Percentiles rank a stretch among this genome's conserved stretches.
Evolutionary conservation across 75 land plant species (phyloP).

Genomic region (Gnetum montanum): DNA sequence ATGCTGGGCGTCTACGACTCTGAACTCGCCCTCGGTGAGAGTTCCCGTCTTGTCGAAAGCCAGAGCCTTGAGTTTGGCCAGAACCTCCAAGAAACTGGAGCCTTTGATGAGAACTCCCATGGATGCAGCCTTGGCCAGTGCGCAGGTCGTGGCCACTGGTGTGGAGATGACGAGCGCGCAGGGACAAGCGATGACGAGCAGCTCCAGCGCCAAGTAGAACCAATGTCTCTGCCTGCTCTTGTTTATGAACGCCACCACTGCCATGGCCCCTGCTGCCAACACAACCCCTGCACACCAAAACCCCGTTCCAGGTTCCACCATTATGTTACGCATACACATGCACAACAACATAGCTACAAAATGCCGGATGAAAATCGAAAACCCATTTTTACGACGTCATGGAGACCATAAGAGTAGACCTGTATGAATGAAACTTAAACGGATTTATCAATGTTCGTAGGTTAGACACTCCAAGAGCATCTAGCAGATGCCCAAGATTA

Average conservation of each 20-base stretch:
- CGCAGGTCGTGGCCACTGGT: slow-evolving; percentile 78
- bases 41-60: slow-evolving; percentile 97
- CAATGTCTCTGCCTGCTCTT: slow-evolving; percentile 32
- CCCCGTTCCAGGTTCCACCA: too few species aligned
- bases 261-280: slow-evolving; percentile 33
- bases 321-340: too few species aligned
- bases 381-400: too few species aligned
- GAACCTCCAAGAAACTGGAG: slow-evolving; percentile 61
- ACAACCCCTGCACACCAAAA: slow-evolving; percentile 38
- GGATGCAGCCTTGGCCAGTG: slow-evolving; percentile 64
- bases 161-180: slow-evolving; percentile 90
- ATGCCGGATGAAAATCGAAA: too few species aligned
- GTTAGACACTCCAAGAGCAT: too few species aligned
- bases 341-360: too few species aligned
- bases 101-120: slow-evolving; percentile 76
- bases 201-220: slow-evolving; percentile 63
- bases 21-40: slow-evolving; percentile 71
- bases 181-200: slow-evolving; percentile 88
- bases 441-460: too few species aligned
- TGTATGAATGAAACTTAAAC: too few species aligned
- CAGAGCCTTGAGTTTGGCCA: slow-evolving; percentile 49
- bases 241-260: slow-evolving; percentile 38
- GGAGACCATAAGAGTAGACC: too few species aligned
- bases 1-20: slow-evolving; percentile 33
- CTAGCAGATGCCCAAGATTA: too few species aligned